Evolutionary conservation across 495 filamentous ascomycete genomes (phyloP).

Genomic region (Xylaria scruposa): DNA sequence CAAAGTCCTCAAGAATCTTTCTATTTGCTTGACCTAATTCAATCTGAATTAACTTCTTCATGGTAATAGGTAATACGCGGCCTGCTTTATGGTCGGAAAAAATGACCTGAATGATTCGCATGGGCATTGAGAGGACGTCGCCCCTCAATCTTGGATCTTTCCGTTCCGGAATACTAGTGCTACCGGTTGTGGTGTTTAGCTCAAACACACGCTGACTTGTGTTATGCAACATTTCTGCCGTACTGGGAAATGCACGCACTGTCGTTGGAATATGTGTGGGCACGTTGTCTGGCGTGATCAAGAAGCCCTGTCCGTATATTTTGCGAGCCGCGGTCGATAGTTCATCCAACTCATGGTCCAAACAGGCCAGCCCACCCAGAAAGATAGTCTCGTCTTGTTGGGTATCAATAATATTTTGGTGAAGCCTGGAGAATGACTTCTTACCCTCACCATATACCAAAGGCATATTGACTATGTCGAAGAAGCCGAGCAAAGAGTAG

Average conservation of each 20-base stretch:
- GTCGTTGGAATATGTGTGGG: background rate
- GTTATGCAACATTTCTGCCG: background rate
- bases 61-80: background rate
- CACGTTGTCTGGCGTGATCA: conserved; percentile 3
- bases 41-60: background rate
- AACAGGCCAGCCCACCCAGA: background rate
- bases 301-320: background rate
- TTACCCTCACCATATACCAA: conserved; percentile 20
- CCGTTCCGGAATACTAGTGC: background rate
- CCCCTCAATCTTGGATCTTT: conserved; percentile 8
- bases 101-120: conserved; percentile 8
- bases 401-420: background rate
- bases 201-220: background rate
- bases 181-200: background rate
- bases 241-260: background rate
- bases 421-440: conserved; percentile 15
- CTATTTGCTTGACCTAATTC: background rate
- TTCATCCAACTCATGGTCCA: background rate
- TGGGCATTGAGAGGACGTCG: background rate
- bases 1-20: background rate
- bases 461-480: conserved; percentile 26
- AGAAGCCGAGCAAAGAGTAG: conserved; percentile 23
- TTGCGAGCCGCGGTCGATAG: background rate
- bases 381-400: conserved; percentile 17
- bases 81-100: background rate